Percentiles rank a stretch among this genome's conserved stretches.
phyloP scores from a whole-genome alignment of 805 yeast genomes.

The Saturnispora bothae region DNA sequence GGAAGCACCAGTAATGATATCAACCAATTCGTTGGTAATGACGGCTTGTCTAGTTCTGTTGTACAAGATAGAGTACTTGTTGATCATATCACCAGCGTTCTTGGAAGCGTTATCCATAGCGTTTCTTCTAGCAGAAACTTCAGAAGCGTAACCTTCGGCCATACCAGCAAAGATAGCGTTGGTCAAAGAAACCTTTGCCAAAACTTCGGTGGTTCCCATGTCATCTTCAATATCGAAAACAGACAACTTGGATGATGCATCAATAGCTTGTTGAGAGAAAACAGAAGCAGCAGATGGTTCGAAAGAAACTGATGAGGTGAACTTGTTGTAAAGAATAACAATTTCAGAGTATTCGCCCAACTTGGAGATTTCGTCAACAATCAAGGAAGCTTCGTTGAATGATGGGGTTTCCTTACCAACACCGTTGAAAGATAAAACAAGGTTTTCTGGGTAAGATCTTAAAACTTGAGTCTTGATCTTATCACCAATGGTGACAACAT shows the following conservation, averaged over 20 bases:
- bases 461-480: slow-evolving; percentile 80
- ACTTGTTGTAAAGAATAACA: slow-evolving; percentile 80
- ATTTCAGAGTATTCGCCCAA: slow-evolving; percentile 65
- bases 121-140: slow-evolving; percentile 96
- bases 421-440: slow-evolving; percentile 76
- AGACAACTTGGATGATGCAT: slow-evolving; percentile 74
- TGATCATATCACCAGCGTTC: slow-evolving; percentile 99
- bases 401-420: slow-evolving; percentile 96
- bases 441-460: slow-evolving; percentile 64
- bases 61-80: slow-evolving; percentile 90
- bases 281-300: slow-evolving; percentile 69
- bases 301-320: slow-evolving; percentile 78
- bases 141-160: slow-evolving; percentile 98
- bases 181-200: slow-evolving; percentile 79
- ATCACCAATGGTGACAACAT: slow-evolving; percentile 86
- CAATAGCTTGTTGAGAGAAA: slow-evolving; percentile 61
- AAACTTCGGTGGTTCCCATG: slow-evolving; percentile 54
- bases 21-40: slow-evolving; percentile 98
- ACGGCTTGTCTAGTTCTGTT: slow-evolving; percentile 99
- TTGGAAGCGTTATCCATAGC: slow-evolving; percentile 99
- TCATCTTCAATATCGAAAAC: slow-evolving; percentile 72
- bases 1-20: slow-evolving; percentile 99
- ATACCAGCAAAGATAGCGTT: slow-evolving; percentile 83
- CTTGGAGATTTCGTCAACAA: slow-evolving; percentile 71
- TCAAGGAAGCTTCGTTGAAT: slow-evolving; percentile 78